Conservation (phyloP, 2,329 filamentous ascomycete species). For the Calonectria leucothoes region DNA sequence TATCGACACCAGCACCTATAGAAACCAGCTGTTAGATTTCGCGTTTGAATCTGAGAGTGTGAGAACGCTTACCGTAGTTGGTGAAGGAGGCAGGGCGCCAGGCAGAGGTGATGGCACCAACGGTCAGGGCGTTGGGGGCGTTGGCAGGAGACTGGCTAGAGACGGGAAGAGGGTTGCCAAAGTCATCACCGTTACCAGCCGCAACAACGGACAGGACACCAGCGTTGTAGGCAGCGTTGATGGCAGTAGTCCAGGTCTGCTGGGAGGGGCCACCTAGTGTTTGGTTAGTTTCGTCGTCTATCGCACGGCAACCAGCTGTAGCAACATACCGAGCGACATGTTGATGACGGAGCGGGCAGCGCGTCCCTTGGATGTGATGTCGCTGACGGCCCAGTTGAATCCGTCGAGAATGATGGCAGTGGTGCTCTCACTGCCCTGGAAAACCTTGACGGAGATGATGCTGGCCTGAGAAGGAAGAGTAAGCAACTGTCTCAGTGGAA, state of each 20-base stretch:
- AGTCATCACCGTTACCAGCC: constrained; percentile 56
- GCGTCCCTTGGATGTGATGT: constrained; percentile 46
- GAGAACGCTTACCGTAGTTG: constrained; percentile 57
- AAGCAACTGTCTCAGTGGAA: neutral
- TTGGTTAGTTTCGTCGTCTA: neutral
- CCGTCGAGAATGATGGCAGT: constrained; percentile 52
- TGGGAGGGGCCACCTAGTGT: constrained; percentile 27
- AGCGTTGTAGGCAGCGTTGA: constrained; percentile 51
- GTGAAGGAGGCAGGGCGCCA: constrained; percentile 57
- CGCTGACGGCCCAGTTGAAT: constrained; percentile 54
- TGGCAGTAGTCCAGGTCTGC: constrained; percentile 53
- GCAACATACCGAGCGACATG: constrained; percentile 53
- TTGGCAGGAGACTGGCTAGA: constrained; percentile 58
- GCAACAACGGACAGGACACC: constrained; percentile 59
- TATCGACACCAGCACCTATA: constrained; percentile 46
- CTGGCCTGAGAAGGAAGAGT: constrained; percentile 27
- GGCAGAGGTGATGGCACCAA: constrained; percentile 55
- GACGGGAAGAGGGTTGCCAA: constrained; percentile 48
- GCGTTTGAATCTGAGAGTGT: neutral
- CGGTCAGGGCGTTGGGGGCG: constrained; percentile 58
- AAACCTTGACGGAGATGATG: constrained; percentile 49
- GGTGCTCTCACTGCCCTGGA: constrained; percentile 9
- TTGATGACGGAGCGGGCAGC: constrained; percentile 50
- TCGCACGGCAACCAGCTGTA: too few relatives aligned
- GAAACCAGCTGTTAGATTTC: constrained; percentile 12